These are phyloP conservation scores for Centrapalus pauciflorus DNA, from an alignment of 129 eudicot genomes.

Conservation along the genomic window DNA sequence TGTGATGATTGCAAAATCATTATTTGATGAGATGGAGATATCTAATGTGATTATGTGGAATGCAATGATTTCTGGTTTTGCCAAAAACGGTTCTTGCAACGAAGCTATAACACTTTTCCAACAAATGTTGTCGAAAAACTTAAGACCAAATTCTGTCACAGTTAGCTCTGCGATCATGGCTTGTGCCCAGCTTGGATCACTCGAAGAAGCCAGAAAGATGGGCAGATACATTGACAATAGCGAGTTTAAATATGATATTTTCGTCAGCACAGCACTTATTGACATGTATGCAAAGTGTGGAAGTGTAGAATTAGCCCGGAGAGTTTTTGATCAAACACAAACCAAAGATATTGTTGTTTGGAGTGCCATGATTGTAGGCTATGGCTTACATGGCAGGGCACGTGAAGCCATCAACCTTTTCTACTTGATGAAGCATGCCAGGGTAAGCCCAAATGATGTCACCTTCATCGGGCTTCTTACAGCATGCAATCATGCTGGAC, in stretches of 20 bases:
- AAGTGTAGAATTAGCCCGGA: conserved; percentile 59
- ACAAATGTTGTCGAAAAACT: conserved; percentile 41
- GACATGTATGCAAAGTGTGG: conserved; percentile 94
- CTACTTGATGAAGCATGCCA: conserved; percentile 40
- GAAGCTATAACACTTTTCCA: conserved; percentile 58
- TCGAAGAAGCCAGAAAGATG: conserved; percentile 62
- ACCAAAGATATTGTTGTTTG: conserved; percentile 68
- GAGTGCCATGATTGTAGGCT: conserved; percentile 89
- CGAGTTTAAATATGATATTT: conserved; percentile 28
- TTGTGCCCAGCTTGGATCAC: conserved; percentile 66
- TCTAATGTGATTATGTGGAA: conserved; percentile 65
- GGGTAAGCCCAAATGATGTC: conserved; percentile 59
- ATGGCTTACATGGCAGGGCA: conserved; percentile 66
- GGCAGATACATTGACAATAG: conserved; percentile 35
- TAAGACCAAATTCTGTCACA: conserved; percentile 60
- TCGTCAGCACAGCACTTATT: conserved; percentile 62
- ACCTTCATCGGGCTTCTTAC: conserved; percentile 77
- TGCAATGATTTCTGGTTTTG: conserved; percentile 83
- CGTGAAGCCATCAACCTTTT: conserved; percentile 64
- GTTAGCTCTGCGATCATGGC: conserved; percentile 56
- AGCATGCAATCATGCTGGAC: conserved; percentile 80
- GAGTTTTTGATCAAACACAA: conserved; percentile 37
- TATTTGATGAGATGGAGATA: conserved; percentile 58
- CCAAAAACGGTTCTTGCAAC: conserved; percentile 51
- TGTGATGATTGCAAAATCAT: conserved; percentile 45